Base-by-base conservation (phyloP, 208 protist genomes). In the Trypanosoma mega region DNA sequence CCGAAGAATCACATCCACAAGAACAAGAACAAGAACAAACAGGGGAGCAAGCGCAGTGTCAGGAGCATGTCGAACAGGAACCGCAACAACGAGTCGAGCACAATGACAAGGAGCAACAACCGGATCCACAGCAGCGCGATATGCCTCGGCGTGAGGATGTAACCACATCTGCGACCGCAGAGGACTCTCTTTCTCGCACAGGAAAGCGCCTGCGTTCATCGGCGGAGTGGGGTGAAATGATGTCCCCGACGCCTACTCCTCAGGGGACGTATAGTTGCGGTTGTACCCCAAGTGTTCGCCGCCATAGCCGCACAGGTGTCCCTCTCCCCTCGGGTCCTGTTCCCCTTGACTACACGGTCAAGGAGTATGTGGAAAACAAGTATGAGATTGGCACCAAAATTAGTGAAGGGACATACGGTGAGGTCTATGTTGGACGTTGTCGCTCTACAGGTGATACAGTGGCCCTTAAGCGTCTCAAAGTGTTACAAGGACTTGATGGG, bases 401-500 rank as follows among this genome's bases (percentile, higher is more conserved):
- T 18, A 96, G 95, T 66, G 96, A 98, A 62, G 98, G 98, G 36
- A 97, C 96, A 26, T 99, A 98, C 70, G 98, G 98, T 47, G 92
- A 96, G 47, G 98, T 99, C 2, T 99, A 95, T 73, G 63, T 80
- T 37, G 85, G 83, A 6, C 44, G 46, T 21, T 69, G 63, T 21
- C 68, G 78, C 53, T 53, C 54, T 34, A 85, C 75, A 44, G 74
- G 72, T 26, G 82, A 76, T 21, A 26, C 34, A 20, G 89, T 95
- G 39, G 89, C 85, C 20, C 56, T 95, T 45, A 95, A 95, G 76
- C 68, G 89, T n/a, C 63, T 95, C 30, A 95, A 95, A 71, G 76
- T 73, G 58, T 63, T 95, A 20, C 62, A 70, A 33, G 79, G 79
- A 9, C 71, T 93, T 11, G 85, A 95, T n/a, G 89, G 89, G 18